A percentile compares a stretch with the other conserved stretches of the same genome.
Evolutionary conservation across 495 filamentous ascomycete genomes (phyloP).

Genomic region (Glutinoglossum americanum): DNA sequence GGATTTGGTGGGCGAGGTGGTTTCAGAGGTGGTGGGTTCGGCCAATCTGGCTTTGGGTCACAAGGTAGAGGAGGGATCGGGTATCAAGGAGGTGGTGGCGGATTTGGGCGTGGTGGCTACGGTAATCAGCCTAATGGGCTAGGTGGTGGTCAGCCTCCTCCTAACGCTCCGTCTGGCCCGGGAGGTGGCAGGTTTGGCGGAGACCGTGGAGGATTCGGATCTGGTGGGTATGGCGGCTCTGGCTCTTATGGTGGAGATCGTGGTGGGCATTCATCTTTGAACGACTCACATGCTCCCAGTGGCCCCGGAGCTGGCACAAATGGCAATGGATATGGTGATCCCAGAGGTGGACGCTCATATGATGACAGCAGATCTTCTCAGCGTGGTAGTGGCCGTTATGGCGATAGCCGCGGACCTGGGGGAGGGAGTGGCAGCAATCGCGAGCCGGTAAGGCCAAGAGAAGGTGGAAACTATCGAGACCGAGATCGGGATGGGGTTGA

Average conservation of each 20-base stretch:
- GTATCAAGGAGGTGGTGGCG: slow-evolving; percentile 33
- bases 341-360: slow-evolving; percentile 36
- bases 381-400: slow-evolving; percentile 36
- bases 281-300: slow-evolving; percentile 2
- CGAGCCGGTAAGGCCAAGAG: slow-evolving; percentile 41
- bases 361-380: slow-evolving; percentile 31
- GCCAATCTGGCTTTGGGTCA: slow-evolving; percentile 22
- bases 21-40: slow-evolving; percentile 30
- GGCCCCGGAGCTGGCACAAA: slow-evolving; percentile 5
- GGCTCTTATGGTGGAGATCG: slow-evolving; percentile 13
- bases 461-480: slow-evolving; percentile 21
- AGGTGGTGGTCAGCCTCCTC: slow-evolving; percentile 30
- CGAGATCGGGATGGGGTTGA: slow-evolving; percentile 13
- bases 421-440: slow-evolving; percentile 40
- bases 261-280: neutral
- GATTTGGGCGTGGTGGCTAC: slow-evolving; percentile 30
- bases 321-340: slow-evolving; percentile 36
- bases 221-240: slow-evolving; percentile 17
- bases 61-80: slow-evolving; percentile 11
- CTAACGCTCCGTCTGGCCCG: slow-evolving; percentile 65
- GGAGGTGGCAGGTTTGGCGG: slow-evolving; percentile 30
- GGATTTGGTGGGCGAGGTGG: slow-evolving; percentile 14
- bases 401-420: slow-evolving; percentile 30
- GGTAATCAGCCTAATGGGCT: slow-evolving; percentile 26
- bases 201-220: slow-evolving; percentile 12